Conservation (phyloP, 768 basidiomycete genomes). For the Vararia minispora region DNA sequence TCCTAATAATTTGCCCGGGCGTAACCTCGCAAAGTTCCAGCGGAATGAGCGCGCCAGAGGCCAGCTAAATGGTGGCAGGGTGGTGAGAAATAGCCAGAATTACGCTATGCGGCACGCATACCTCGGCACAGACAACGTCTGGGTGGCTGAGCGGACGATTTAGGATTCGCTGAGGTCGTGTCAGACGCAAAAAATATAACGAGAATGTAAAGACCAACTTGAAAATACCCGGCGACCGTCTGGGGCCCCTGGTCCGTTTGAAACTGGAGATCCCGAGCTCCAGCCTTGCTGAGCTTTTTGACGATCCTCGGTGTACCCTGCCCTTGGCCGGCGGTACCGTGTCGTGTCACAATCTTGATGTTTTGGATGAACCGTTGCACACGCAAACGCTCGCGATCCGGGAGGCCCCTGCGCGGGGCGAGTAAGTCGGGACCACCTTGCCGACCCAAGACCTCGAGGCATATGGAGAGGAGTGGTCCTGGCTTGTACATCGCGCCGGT, state of each 20-base stretch:
- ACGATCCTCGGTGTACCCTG: conserved; percentile 42
- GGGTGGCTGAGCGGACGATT: conserved; percentile 49
- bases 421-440: conserved; percentile 22
- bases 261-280: conserved; percentile 47
- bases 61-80: conserved; percentile 31
- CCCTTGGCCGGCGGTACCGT: conserved; percentile 14
- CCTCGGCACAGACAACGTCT: conserved; percentile 58
- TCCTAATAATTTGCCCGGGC: conserved; percentile 59
- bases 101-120: conserved; percentile 22
- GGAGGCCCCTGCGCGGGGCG: conserved; percentile 29
- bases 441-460: conserved; percentile 40
- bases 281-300: conserved; percentile 42
- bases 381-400: conserved; percentile 39
- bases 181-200: too few relatives aligned
- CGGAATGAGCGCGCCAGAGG: conserved; percentile 50
- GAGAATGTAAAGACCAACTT: too few relatives aligned
- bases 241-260: conserved; percentile 42
- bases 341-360: conserved; percentile 35
- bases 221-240: conserved; percentile 57
- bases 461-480: conserved; percentile 47
- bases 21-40: conserved; percentile 56
- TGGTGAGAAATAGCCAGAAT: neutral
- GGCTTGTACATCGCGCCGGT: conserved; percentile 67
- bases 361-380: conserved; percentile 47
- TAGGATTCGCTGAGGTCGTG: conserved; percentile 30